Conservation (phyloP, 352 stramenopile genomes). For the Lagenidium sp. region DNA sequence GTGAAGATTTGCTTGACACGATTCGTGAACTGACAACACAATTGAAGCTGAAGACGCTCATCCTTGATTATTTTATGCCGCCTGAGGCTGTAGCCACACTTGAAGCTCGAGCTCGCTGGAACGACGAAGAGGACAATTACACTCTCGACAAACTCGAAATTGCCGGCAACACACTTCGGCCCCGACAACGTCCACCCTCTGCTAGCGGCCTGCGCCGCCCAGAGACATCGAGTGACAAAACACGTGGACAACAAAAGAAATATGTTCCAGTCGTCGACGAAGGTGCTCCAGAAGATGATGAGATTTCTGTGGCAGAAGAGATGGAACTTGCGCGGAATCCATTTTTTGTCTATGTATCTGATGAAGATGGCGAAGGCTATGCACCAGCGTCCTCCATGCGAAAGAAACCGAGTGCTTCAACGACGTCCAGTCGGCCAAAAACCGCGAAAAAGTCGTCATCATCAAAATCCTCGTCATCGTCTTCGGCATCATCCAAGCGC, state of each 20-base stretch:
- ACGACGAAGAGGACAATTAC: conserved; percentile 74
- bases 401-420: conserved; percentile 20
- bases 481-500: conserved; percentile 44
- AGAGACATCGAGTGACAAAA: conserved; percentile 65
- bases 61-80: conserved; percentile 91
- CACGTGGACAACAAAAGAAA: conserved; percentile 36
- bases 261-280: conserved; percentile 21
- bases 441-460: conserved; percentile 47
- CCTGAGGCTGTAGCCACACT: conserved; percentile 38
- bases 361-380: conserved; percentile 75
- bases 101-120: conserved; percentile 50
- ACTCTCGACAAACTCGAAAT: conserved; percentile 65
- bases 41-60: conserved; percentile 93
- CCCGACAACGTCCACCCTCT: conserved; percentile 54
- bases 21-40: conserved; percentile 94
- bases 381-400: conserved; percentile 40
- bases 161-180: conserved; percentile 54
- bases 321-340: conserved; percentile 63
- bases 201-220: conserved; percentile 55
- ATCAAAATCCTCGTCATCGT: conserved; percentile 24
- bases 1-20: conserved; percentile 92
- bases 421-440: conserved; percentile 25
- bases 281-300: conserved; percentile 37
- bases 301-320: conserved; percentile 56
- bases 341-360: conserved; percentile 79